phyloP scores from a whole-genome alignment of 495 filamentous ascomycete genomes.

The Penicillium bialowiezense region DNA sequence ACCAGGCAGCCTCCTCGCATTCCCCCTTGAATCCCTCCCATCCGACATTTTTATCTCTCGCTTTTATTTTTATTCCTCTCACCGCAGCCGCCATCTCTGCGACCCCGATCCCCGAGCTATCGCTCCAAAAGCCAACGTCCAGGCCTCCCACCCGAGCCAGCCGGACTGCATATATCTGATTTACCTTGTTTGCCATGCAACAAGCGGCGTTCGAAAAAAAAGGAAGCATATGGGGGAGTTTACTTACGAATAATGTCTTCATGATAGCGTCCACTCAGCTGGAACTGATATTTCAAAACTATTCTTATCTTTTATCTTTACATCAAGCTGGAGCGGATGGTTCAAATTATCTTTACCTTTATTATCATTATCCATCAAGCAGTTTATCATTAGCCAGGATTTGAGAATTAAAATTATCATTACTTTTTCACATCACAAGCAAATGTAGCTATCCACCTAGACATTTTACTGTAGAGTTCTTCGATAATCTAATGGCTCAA shows the following conservation, averaged over 20 bases:
- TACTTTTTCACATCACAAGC: no score
- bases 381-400: no score
- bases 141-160: slow-evolving; percentile 6
- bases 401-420: no score
- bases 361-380: no score
- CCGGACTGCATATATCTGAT: slow-evolving; percentile 1
- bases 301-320: not conserved
- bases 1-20: not conserved
- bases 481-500: no score
- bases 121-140: not conserved
- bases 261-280: slow-evolving; percentile 5
- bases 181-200: slow-evolving; percentile 1
- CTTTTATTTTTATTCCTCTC: not conserved
- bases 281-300: slow-evolving; percentile 1
- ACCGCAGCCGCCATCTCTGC: slow-evolving; percentile 4
- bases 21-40: not conserved
- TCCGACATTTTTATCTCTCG: not conserved
- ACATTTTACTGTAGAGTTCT: no score
- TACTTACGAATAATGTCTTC: slow-evolving; percentile 7
- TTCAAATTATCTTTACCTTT: not conserved
- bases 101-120: not conserved
- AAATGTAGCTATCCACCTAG: no score
- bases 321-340: not conserved
- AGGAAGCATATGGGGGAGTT: slow-evolving; percentile 9
- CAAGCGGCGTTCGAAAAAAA: not conserved